Evolutionary conservation across 805 yeast species (phyloP), one percentile per base, ranked within the genome.

Genomic region (Metschnikowia lachancei): DNA sequence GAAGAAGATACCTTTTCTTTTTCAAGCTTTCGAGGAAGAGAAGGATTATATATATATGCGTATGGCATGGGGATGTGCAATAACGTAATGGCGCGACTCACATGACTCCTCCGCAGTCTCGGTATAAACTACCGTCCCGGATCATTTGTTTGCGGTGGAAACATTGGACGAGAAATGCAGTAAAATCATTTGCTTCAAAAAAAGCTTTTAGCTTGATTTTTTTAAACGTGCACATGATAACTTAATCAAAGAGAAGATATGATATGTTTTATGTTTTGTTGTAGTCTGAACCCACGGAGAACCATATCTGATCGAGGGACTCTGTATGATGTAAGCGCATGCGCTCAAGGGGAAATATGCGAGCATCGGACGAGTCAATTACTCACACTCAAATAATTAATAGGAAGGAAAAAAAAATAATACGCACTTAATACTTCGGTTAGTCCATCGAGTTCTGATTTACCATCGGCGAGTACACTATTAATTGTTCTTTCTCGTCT

Each of bases 41-140:
- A 9, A 9, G 11, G 11, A 32, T 29, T 40, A 32, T 20, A 38
- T 41, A 34, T 38, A 38, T 24, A 33, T 32, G 26, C 39, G 33
- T 37, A 20, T 33, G 17, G 28, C 20, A 22, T 36, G 38, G 22
- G 38, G 29, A 12, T n/a, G 26, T 41, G 28, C 18, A 32, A 24
- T 16, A 22, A 16, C 39, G 26, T 19, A n/a, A 36, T 11, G 29
- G 17, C 30, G 34, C 26, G 26, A 40, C 37, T 41, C 44, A 41
- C 39, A 41, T 41, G 44, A 33, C 22, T 28, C 28, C 39, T 29
- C 24, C 12, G 32, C 33, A 34, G 32, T 38, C 44, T 41, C 44
- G 44, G 44, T n/a, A 30, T 14, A 30, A 30, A 30, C 17, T n/a
- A 14, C 28, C 28, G 28, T 26, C 12, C 10, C 28, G 28, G 28